phyloP scores from a whole-genome alignment of 2,329 filamentous ascomycete species.

The Fulvia fulva region DNA sequence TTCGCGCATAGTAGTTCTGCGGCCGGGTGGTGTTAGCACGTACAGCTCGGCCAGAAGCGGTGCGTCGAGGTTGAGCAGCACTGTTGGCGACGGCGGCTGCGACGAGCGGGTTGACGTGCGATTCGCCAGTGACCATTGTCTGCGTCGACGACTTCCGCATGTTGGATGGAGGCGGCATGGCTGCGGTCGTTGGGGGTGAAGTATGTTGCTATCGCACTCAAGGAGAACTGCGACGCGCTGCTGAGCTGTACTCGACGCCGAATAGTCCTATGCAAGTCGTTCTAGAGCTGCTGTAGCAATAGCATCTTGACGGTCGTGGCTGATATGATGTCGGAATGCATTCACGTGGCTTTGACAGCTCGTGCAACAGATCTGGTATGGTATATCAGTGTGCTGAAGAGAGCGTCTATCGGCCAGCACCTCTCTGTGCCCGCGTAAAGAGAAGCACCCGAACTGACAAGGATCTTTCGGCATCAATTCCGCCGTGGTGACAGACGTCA shows the following conservation, averaged over 20 bases:
- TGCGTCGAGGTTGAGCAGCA: conserved; percentile 21
- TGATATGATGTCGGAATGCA: not conserved
- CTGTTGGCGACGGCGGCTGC: conserved; percentile 4
- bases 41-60: conserved; percentile 44
- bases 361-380: not conserved
- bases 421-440: not conserved
- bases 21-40: conserved; percentile 45
- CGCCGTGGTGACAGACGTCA: not conserved
- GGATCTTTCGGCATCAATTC: not conserved
- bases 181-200: conserved; percentile 3
- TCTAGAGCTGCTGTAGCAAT: not conserved
- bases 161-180: conserved; percentile 20
- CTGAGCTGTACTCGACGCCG: not conserved
- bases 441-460: not conserved
- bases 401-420: not conserved
- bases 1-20: conserved; percentile 50
- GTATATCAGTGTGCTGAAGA: not conserved
- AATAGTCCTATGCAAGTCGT: not conserved
- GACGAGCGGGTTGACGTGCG: conserved; percentile 3
- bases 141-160: conserved; percentile 22
- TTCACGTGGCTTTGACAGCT: not conserved
- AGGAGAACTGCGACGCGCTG: conserved; percentile 9
- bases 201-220: not conserved
- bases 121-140: conserved; percentile 6
- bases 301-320: not conserved